Evolutionary conservation across 208 protist species (phyloP).

Genomic region (Trypanosoma melophagium): DNA sequence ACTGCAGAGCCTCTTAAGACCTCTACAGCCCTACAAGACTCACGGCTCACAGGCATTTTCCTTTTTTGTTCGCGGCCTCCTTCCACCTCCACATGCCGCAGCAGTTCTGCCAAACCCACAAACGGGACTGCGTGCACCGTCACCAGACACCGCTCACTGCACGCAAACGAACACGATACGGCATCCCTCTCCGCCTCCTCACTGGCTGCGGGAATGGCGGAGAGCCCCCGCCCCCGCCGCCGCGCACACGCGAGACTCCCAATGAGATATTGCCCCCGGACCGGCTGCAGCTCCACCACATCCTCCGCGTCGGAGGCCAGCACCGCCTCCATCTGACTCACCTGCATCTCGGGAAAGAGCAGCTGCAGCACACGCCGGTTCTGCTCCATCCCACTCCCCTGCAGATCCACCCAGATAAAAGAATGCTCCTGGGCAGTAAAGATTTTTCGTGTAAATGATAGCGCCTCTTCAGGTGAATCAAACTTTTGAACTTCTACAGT

Average conservation of each 20-base stretch:
- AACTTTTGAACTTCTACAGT: not conserved
- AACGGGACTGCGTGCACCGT: constrained; percentile 67
- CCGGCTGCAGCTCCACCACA: constrained; percentile 61
- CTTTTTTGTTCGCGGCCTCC: not conserved
- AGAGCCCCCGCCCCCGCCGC: not conserved
- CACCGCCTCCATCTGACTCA: constrained; percentile 46
- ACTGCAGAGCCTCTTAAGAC: constrained; percentile 16
- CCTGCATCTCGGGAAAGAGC: constrained; percentile 40
- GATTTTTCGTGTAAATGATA: not conserved
- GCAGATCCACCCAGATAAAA: constrained; percentile 61
- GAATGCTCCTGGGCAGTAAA: not conserved
- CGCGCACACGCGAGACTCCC: constrained; percentile 59
- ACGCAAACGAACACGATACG: constrained; percentile 62
- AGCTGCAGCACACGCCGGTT: constrained; percentile 34
- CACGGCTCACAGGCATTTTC: not conserved
- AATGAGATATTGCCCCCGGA: constrained; percentile 41
- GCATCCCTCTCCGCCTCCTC: constrained; percentile 37
- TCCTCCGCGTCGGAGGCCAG: constrained; percentile 55
- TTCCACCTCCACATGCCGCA: constrained; percentile 41
- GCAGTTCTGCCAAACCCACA: constrained; percentile 49
- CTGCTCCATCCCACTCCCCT: constrained; percentile 32
- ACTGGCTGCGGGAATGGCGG: not conserved
- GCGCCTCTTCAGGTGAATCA: constrained; percentile 1
- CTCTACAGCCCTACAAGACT: not conserved
- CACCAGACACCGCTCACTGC: constrained; percentile 48